phyloP scores from a whole-genome alignment of 257 asterid genomes.

The Galeopsis tetrahit region DNA sequence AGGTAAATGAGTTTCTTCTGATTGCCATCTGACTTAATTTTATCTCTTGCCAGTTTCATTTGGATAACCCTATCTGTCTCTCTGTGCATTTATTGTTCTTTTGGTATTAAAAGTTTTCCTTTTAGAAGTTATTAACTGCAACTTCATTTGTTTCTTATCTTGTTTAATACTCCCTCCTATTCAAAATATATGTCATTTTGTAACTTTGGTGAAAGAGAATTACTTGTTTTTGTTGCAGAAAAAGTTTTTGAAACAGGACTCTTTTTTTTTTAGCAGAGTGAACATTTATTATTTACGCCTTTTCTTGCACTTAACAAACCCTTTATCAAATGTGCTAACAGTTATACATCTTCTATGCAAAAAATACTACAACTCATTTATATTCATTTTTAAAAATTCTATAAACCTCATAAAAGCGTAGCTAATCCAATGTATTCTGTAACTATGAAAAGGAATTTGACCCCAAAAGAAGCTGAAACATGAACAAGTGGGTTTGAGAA shows the following conservation, averaged over 20 bases:
- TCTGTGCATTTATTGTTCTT: slow-evolving; percentile 1
- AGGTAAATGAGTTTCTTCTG: slow-evolving; percentile 53
- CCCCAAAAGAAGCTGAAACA: not conserved
- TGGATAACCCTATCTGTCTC: slow-evolving; percentile 12
- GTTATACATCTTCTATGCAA: not conserved
- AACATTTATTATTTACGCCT: not conserved
- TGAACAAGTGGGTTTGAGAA: not conserved
- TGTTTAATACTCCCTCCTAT: not conserved
- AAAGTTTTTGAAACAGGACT: not conserved
- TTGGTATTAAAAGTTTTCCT: not conserved
- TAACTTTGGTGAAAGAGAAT: not conserved
- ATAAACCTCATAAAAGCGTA: not conserved
- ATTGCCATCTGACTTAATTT: slow-evolving; percentile 20
- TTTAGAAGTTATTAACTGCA: slow-evolving; percentile 11
- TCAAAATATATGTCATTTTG: not conserved
- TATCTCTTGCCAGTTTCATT: slow-evolving; percentile 28
- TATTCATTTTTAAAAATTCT: not conserved
- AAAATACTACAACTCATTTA: slow-evolving; percentile 3
- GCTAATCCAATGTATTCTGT: not conserved
- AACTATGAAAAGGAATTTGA: not conserved
- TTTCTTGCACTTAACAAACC: not conserved
- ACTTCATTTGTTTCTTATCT: not conserved
- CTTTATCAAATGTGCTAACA: not conserved
- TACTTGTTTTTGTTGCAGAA: not conserved
- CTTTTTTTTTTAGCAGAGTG: not conserved